Conservation (phyloP, 306 rosid species). For the Biancaea sappan region DNA sequence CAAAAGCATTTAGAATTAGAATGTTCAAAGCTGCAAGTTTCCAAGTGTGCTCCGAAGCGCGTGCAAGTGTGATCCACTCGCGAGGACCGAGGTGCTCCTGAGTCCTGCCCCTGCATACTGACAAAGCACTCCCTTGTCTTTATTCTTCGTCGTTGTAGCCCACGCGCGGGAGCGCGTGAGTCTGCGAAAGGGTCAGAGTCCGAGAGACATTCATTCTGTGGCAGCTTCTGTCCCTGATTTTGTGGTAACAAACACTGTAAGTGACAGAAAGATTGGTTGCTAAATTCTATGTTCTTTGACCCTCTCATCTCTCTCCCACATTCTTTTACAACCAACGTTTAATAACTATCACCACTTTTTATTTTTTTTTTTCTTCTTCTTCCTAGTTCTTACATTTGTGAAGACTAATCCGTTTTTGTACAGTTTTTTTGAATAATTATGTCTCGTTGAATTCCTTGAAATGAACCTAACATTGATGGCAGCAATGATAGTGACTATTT, state of each 20-base stretch:
- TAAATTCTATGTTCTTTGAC: slow-evolving; percentile 47
- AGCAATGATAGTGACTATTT: too few relatives aligned
- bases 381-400: too few relatives aligned
- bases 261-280: neutral
- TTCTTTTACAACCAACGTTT: slow-evolving; percentile 36
- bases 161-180: slow-evolving; percentile 49
- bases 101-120: slow-evolving; percentile 41
- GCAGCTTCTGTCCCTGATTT: slow-evolving; percentile 37
- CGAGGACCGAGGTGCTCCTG: slow-evolving; percentile 36
- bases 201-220: slow-evolving; percentile 40
- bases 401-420: too few relatives aligned
- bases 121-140: slow-evolving; percentile 52
- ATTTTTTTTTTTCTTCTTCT: neutral
- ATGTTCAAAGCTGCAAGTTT: slow-evolving; percentile 51
- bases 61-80: slow-evolving; percentile 46
- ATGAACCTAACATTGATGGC: too few relatives aligned
- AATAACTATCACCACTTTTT: neutral
- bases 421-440: too few relatives aligned
- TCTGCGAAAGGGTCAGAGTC: slow-evolving; percentile 37
- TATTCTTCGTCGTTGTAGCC: neutral
- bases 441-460: too few relatives aligned
- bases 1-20: slow-evolving; percentile 34
- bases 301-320: neutral
- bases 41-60: slow-evolving; percentile 51
- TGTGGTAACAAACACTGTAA: slow-evolving; percentile 26